Evolutionary conservation across 768 basidiomycete species (phyloP), one percentile per base, ranked within the genome.

Genomic region (Cubamyces sp.): DNA sequence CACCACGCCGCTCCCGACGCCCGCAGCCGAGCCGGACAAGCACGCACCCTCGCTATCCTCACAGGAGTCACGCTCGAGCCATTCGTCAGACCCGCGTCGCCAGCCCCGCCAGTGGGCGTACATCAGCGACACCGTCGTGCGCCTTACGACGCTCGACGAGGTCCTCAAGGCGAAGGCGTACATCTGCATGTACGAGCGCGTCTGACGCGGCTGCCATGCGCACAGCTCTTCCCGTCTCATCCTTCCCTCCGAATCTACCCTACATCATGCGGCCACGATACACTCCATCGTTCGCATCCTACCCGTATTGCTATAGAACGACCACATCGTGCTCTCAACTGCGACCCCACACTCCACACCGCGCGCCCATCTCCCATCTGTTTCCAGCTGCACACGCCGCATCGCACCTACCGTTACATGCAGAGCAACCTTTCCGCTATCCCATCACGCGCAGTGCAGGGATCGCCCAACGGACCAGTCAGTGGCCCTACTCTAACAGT

Each of bases 91-190:
- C 2, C 47, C 56, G 47, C 59, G 65, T 30, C 52, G 62, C 39
- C 62, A 68, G 47, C 55, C 69, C 21, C 77, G 94, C 45, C 85
- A 91, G 63, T 98, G 96, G 96, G 92, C 91, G 48, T 96, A 90
- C 72, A 88, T 96, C 74, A 95, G 93, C 68, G 96, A 98, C 71
- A 92, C 91, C 3, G 76, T 84, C 47, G 94, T 98, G n/a, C 81
- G 90, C 47, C 76, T 91, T 48, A 85, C 90, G 11, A 84, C 87
- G 45, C 73, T 96, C 50, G 92, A 95, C 46, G 96, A 97, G 72
- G 96, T 97, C 3, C 78, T 97, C 70, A 90, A 88, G 74, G 87
- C 88, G 61, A 96, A 91, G 73, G 94, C 95, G 39, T 98, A 97
- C 74, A 83, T 97, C 52, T 94, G 94, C 76, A 94, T 96, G 87